Conservation (phyloP, 2,329 filamentous ascomycete genomes). For the Fusarium graminum region DNA sequence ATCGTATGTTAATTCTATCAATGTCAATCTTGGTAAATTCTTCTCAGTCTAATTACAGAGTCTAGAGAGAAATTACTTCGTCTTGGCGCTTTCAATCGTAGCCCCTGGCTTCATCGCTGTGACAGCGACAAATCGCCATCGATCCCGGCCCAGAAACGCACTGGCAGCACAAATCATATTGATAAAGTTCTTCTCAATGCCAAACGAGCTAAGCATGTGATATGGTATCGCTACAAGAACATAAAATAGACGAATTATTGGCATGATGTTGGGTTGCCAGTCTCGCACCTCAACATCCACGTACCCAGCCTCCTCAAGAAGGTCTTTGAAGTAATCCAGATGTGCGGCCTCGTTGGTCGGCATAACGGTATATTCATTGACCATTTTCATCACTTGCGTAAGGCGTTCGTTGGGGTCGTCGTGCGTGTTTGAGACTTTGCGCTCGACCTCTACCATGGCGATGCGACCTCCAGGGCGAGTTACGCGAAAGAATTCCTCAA, state of each 20-base stretch:
- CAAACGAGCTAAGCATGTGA: conserved; percentile 2
- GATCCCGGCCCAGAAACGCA: neutral
- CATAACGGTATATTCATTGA: conserved; percentile 1
- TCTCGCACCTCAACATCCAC: neutral
- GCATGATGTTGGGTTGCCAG: conserved; percentile 3
- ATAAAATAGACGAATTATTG: conserved; percentile 1
- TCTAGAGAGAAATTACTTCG: neutral
- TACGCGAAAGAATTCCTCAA: neutral
- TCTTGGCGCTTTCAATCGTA: neutral
- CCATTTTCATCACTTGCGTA: neutral
- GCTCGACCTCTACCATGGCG: conserved; percentile 3
- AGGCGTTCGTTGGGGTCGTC: neutral
- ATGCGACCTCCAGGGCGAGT: neutral
- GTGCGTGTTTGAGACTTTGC: neutral
- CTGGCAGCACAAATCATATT: neutral
- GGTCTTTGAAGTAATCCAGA: neutral
- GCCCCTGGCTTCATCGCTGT: conserved; percentile 3
- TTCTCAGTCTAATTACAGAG: too few relatives aligned
- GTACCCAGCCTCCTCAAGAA: conserved; percentile 2
- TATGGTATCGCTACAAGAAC: neutral
- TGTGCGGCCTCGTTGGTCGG: neutral
- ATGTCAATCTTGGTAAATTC: too few relatives aligned
- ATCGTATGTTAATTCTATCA: too few relatives aligned
- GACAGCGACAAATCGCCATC: conserved; percentile 5
- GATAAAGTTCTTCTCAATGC: conserved; percentile 3